Conservation (phyloP, 2,329 filamentous ascomycete genomes). For the Parastagonospora avenae region DNA sequence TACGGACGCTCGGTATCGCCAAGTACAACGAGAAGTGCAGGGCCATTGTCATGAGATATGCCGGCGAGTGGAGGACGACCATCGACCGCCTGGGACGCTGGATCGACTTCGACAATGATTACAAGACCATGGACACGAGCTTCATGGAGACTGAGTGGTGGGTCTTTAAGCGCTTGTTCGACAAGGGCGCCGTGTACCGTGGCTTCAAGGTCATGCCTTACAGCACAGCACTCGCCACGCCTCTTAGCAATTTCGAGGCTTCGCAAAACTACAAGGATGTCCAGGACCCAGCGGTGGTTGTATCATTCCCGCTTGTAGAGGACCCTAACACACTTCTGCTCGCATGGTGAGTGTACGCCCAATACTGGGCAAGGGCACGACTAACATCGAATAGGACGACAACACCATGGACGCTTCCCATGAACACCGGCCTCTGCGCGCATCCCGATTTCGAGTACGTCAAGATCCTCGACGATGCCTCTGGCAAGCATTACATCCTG, state of each 20-base stretch:
- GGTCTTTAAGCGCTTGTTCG: slow-evolving; percentile 92
- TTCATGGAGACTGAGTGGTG: slow-evolving; percentile 99
- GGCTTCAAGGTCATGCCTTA: slow-evolving; percentile 95
- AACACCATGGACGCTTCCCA: slow-evolving; percentile 85
- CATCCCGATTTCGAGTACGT: slow-evolving; percentile 86
- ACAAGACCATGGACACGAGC: slow-evolving; percentile 94
- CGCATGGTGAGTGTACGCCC: slow-evolving; percentile 62
- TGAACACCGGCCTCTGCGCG: slow-evolving; percentile 76
- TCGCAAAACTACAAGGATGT: slow-evolving; percentile 95
- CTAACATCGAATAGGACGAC: slow-evolving; percentile 62
- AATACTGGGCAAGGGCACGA: neutral
- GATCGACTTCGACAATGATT: slow-evolving; percentile 98
- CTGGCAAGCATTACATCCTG: slow-evolving; percentile 82
- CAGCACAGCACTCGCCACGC: slow-evolving; percentile 86
- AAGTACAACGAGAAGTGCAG: slow-evolving; percentile 92
- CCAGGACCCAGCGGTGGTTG: slow-evolving; percentile 86
- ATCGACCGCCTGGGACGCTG: slow-evolving; percentile 89
- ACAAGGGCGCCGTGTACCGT: slow-evolving; percentile 88
- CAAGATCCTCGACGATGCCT: slow-evolving; percentile 82
- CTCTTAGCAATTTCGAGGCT: slow-evolving; percentile 90
- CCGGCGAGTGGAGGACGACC: slow-evolving; percentile 83
- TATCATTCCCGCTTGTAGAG: slow-evolving; percentile 81
- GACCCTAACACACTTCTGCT: slow-evolving; percentile 77
- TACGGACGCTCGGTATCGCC: slow-evolving; percentile 81
- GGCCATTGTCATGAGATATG: slow-evolving; percentile 91